Evolutionary conservation across 345 rosid species (phyloP), one percentile per base, ranked within the genome.

Genomic region (Diplotaxis tenuifolia): DNA sequence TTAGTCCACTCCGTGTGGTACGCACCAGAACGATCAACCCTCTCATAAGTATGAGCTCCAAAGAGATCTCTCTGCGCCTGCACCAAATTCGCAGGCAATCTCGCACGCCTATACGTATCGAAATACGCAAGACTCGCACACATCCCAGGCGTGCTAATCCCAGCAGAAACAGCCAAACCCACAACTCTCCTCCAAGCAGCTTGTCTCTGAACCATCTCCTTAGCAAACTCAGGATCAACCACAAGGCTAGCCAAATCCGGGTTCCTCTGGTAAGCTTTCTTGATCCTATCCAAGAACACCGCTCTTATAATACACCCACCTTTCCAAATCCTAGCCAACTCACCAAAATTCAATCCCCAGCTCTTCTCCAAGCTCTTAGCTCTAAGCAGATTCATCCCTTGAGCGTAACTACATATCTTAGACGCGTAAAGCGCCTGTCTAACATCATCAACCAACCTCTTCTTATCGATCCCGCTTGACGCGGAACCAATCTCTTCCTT

Each of bases 31-130:
- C 88, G 88, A 82, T 95, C 99, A 3, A 69, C 79, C 82, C 99
- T 90, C 83, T 95, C 96, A 66, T 95, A 95, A 9, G 99, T 95
- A 75, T 95, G 98, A 0, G 98, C 99, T 62, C 99, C 98, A 36
- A 95, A 95, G 70, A 95, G 84, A 82, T 95, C 99, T 82, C 99
- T 87, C 85, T 92, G 99, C 9, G 99, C 98, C 84, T 95, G 98
- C 6, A 92, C 97, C 32, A 95, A 91, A 55, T 95, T 95, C 0
- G 96, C 97, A 0, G 98, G 96, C 15, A 92, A 88, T 73, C 96
- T 84, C 0, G 96, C 89, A 0, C 99, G 93, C 83, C 96, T 87
- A 38, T 92, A 95, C 5, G 99, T 90, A 53, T 95, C 99, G 3
- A 95, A 95, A 76, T 95, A 95, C 8, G 96, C 86, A 40, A 95